These are phyloP conservation scores for Irpex sp. DNA, from an alignment of 1,284 basidiomycete genomes.

Conservation along the genomic window DNA sequence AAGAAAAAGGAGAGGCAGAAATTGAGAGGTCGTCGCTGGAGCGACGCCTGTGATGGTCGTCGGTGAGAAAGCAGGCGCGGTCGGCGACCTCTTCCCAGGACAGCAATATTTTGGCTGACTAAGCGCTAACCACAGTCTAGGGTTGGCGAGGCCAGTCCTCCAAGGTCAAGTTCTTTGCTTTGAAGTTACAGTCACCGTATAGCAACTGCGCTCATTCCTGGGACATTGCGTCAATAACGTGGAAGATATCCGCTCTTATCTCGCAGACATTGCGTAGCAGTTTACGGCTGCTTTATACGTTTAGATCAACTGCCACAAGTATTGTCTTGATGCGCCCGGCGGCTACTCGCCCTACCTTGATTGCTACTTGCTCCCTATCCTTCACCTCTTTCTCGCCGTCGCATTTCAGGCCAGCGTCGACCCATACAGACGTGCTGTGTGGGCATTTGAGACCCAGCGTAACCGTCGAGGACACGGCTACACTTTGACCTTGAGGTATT, in stretches of 20 bases:
- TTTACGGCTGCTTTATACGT: background rate
- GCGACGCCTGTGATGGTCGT: conserved; percentile 13
- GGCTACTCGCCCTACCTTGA: background rate
- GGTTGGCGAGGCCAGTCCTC: background rate
- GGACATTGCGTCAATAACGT: background rate
- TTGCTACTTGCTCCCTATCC: background rate
- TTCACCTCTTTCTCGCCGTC: background rate
- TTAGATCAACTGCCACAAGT: background rate
- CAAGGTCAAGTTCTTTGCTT: background rate
- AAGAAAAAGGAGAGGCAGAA: conserved; percentile 5
- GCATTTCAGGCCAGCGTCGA: background rate
- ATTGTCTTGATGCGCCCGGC: background rate
- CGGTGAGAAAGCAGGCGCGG: conserved; percentile 7
- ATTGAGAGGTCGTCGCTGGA: conserved; percentile 12
- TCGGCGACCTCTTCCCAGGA: background rate
- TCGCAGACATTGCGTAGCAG: background rate
- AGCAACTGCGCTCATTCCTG: background rate
- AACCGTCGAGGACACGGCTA: background rate
- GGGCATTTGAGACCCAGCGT: background rate
- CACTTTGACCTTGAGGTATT: background rate
- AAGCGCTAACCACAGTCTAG: conserved; percentile 3
- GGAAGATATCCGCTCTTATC: no score
- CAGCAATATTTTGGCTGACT: conserved; percentile 15
- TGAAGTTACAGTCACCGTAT: no score
- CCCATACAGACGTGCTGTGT: background rate